Evolutionary conservation across 257 asterid species (phyloP), one percentile per base, ranked within the genome.

Genomic region (Fraxinus excelsior): DNA sequence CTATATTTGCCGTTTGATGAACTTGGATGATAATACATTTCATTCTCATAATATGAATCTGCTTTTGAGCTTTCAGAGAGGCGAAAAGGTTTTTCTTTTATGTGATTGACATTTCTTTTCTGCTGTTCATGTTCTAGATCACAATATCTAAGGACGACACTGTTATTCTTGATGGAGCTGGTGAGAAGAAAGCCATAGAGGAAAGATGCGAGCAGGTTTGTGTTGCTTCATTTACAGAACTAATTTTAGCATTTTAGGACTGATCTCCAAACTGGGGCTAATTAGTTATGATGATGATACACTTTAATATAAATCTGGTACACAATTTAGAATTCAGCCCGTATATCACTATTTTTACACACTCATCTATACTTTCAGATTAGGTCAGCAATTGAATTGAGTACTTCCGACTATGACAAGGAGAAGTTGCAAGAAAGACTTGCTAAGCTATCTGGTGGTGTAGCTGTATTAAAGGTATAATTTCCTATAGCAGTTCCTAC

Each of bases 371-470:
- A 35, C 65, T 77, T 60, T 13, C 87, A 91, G 96, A 82, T 91
- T 37, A 74, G 90, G 28, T 86, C 91, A 80, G 78, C 79, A 44
- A 77, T 88, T 19, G 94, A 86, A 70, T 75, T 81, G 83, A 87
- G 88, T 83, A 82, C 88, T 35, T 87, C 90, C 44, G 90, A 86
- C 40, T 86, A 86, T 46, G 94, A 91, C 78, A 89, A 89, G 85
- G 92, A 89, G 81, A 91, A 88, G 84, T 79, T 91, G 46, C 89
- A 89, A 72, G 92, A 88, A 62, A 86, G 94, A 65, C 87, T 91
- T 11, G 94, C 92, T 58, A 89, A 87, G 80, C 91, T 89, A 29
- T 89, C 92, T 25, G 93, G 93, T 68, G 96, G 92, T 76, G 90
- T 85, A 26, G 91, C 91, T 73, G 91, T 89, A 10, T 67, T 90